phyloP scores from a whole-genome alignment of 305 asterid genomes.

The Fraxinus floribunda region DNA sequence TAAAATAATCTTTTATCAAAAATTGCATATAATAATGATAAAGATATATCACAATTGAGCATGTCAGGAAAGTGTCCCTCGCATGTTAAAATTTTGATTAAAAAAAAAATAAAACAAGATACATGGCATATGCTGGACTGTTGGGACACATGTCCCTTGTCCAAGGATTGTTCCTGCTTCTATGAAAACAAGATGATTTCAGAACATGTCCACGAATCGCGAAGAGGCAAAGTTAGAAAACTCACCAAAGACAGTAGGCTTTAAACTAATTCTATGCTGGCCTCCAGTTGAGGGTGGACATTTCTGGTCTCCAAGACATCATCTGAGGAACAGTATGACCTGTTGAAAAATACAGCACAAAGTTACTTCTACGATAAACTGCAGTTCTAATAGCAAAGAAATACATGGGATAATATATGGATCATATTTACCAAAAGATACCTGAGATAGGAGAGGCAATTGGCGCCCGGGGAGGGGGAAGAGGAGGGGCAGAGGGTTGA shows the following conservation, averaged over 20 bases:
- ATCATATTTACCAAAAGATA: constrained; percentile 24
- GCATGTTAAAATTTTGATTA: background rate
- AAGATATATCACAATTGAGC: background rate
- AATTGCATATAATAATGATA: background rate
- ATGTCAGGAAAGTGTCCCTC: background rate
- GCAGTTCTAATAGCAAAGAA: constrained; percentile 8
- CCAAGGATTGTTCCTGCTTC: background rate
- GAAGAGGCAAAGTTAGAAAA: constrained; percentile 7
- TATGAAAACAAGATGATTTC: background rate
- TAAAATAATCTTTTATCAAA: background rate
- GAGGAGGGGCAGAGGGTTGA: constrained; percentile 46
- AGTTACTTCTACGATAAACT: constrained; percentile 7
- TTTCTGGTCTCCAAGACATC: constrained; percentile 64
- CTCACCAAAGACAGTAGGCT: constrained; percentile 37
- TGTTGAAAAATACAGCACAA: constrained; percentile 30
- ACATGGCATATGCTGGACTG: background rate
- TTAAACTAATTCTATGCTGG: constrained; percentile 45
- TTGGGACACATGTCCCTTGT: background rate
- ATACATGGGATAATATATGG: background rate
- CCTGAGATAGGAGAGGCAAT: constrained; percentile 56
- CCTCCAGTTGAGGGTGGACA: constrained; percentile 64
- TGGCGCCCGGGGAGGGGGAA: constrained; percentile 32
- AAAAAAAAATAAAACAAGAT: background rate
- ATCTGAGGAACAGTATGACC: constrained; percentile 52
- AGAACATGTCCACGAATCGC: background rate